Base-by-base conservation (phyloP, 345 rosid genomes). In the Moringa oleifera region DNA sequence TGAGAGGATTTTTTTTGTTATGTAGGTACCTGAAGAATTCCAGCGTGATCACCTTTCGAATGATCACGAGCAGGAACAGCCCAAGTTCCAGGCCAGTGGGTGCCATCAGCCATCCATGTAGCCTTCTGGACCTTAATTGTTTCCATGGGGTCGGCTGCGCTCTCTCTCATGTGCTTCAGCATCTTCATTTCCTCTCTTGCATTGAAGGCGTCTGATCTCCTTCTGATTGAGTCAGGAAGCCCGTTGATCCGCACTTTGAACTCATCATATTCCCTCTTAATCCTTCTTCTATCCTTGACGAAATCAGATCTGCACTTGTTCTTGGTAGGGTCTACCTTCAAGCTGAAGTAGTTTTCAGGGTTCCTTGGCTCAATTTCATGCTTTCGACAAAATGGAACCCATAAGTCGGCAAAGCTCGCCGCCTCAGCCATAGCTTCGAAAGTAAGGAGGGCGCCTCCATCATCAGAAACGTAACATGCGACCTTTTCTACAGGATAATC, bases 71-170 rank as follows among this genome's bases (percentile, higher is more conserved):
- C 62, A 3, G 89, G 45, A 18, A 51, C 18, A 11, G 87, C 23
- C 97, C 97, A 94, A 25, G 92, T 75, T 61, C 95, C 99, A 0
- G 96, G 96, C 99, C 99, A 94, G 56, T 94, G 96, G 46, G 93
- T 94, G 47, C 99, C 99, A 66, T 94, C 97, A 13, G 97, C 99
- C 99, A 94, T 90, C 99, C 99, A 90, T 7, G 99, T 94, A 18
- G 95, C 97, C 71, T 82, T 94, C 16, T 54, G 83, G 58, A 88
- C 80, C 73, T 82, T 88, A 0, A 85, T 68, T 0, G 83, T 87
- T 71, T 94, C 97, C 22, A 73, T 61, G 1, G 89, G 89, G 63
- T 90, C 96, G 45, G 67, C 86, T 0, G 87, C 92, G 12, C 75
- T 82, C 74, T 94, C 97, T 57, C 91, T 79, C 79, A 77, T 82